Evolutionary conservation across 202 grass and related monocot genomes (phyloP), one percentile per base, ranked within the genome.

Genomic region (Carex sylvatica): DNA sequence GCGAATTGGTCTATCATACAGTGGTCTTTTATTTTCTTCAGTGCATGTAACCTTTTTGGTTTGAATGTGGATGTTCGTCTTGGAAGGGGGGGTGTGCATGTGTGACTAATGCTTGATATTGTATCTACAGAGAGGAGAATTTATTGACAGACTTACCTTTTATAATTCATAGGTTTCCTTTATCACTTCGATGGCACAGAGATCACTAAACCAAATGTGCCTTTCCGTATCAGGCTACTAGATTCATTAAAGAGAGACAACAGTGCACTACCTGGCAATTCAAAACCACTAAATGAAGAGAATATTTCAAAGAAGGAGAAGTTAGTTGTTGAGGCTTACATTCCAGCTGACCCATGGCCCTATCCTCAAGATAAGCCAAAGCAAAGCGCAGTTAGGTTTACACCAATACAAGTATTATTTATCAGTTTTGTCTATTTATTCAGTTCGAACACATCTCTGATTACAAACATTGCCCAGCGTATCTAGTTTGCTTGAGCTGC

Each of bases 281-380:
- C 83, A 49, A 92, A 80, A 66, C 80, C 82, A 35, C 22, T 28
- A 71, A 75, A 59, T 82, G 64, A 65, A 23, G 66, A 89, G 65
- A 77, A 83, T 69, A 89, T 86, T 60, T 79, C 83, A 76, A 61
- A 91, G 78, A 87, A 95, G 89, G 93, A 95, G 80, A 92, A 89
- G 78, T 56, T 99, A 79, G 78, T 86, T 84, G 89, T 90, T 44
- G 96, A 99, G 69, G 80, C 88, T 83, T 99, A 96, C 58, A 53
- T 93, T 87, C 91, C 96, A 72, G 91, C 86, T 86, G 91, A 99
- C 86, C 96, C 93, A 65, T 93, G 93, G 77, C 96, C 93, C 7
- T 99, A 99, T 87, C 96, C 96, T 84, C 93, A 99, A 89, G 96
- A 99, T 83, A 93, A 99, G 85, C 96, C 96, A 14, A 99, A 92